A percentile compares a stretch with the other conserved stretches of the same genome.
Evolutionary conservation across 139 green algal species (phyloP).

Genomic region (Zygnema cylindricum): DNA sequence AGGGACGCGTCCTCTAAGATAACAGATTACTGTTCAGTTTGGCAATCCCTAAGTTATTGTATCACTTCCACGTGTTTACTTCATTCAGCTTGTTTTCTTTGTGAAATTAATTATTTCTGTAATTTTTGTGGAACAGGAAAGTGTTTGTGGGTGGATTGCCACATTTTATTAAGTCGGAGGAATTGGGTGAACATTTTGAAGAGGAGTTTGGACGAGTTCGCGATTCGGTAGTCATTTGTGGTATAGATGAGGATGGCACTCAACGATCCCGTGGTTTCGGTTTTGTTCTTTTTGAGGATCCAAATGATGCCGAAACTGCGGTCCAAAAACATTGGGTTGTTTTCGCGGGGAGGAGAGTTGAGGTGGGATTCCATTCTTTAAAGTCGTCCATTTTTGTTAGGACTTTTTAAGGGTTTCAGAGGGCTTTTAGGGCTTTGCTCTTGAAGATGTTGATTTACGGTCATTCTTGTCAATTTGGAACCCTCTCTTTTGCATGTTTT

Average conservation of each 20-base stretch:
- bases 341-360: conserved; percentile 22
- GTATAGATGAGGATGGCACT: conserved; percentile 7
- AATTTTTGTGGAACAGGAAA: conserved; percentile 38
- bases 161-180: conserved; percentile 36
- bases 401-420: not conserved
- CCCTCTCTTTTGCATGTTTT: no score
- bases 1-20: no score
- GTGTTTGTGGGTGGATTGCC: conserved; percentile 46
- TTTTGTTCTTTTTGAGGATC: conserved; percentile 40
- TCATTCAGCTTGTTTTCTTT: no score
- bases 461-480: no score
- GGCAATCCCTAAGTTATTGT: no score
- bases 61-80: no score
- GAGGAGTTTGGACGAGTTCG: conserved; percentile 33
- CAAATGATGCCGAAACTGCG: not conserved
- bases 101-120: no score
- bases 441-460: no score
- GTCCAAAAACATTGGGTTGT: conserved; percentile 33
- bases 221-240: conserved; percentile 34
- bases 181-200: conserved; percentile 40
- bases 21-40: no score
- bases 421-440: no score
- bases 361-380: conserved; percentile 31
- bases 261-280: conserved; percentile 37
- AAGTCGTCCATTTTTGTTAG: not conserved